Conservation (phyloP, 805 yeast species). For the Candida cerambycidarum region DNA sequence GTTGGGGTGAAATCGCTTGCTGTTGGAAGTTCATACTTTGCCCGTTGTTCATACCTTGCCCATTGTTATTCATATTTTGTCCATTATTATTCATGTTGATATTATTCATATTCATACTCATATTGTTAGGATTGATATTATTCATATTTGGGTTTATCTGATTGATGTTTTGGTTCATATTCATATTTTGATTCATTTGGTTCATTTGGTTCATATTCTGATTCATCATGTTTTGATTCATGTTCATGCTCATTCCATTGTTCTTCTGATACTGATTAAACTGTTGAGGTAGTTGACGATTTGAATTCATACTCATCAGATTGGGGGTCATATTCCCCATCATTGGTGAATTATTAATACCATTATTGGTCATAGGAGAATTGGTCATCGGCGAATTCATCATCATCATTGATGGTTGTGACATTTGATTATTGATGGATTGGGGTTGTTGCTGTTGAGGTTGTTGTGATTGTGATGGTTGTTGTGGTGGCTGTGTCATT, state of each 20-base stretch:
- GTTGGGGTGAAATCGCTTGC: constrained; percentile 37
- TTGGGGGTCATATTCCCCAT: constrained; percentile 7
- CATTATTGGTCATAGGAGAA: constrained; percentile 7
- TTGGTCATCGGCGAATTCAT: constrained; percentile 10
- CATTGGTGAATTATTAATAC: constrained; percentile 11
- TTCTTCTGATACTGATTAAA: constrained; percentile 1
- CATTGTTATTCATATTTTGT: not conserved
- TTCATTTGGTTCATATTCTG: constrained; percentile 1
- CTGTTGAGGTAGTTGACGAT: constrained; percentile 9
- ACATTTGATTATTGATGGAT: not conserved
- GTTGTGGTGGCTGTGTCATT: constrained; percentile 12
- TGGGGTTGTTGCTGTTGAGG: not conserved
- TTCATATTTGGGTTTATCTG: constrained; percentile 11
- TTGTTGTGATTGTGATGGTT: constrained; percentile 11
- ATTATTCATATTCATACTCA: constrained; percentile 11
- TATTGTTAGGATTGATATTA: constrained; percentile 12
- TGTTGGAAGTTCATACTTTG: constrained; percentile 13
- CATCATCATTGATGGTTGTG: constrained; percentile 8
- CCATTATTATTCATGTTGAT: not conserved
- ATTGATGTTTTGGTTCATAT: constrained; percentile 2
- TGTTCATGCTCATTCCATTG: not conserved
- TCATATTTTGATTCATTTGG: not conserved
- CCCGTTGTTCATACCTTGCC: constrained; percentile 5
- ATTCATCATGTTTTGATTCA: not conserved
- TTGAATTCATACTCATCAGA: constrained; percentile 1